Evolutionary conservation across 805 yeast genomes (phyloP), one percentile per base, ranked within the genome.

Genomic region (Gaillardinia entomophila): DNA sequence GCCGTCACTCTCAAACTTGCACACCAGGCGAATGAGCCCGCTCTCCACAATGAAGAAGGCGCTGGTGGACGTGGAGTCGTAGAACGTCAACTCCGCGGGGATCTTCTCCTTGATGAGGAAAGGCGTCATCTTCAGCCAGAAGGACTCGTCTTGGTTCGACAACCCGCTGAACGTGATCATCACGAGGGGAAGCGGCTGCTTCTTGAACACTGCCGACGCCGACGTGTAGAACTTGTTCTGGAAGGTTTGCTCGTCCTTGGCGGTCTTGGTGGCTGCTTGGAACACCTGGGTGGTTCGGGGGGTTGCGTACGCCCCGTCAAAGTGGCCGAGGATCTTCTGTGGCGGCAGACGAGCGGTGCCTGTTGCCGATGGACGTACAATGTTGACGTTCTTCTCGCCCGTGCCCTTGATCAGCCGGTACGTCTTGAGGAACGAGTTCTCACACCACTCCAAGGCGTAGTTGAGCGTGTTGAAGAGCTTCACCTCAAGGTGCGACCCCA

Each of bases 401-500:
- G 55, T 57, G 16, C 59, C 40, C 46, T 53, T 48, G 24, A 59
- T 42, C 25, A 51, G 35, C 43, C 70, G 77, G 53, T 80, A 81
- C 18, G 78, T 74, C 31, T 73, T 66, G 47, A 92, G 68, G 45
- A 89, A 87, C 46, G 82, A 80, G 58, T 92, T 90, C 55, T 92
- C 98, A 64, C 97, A 87, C 96, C 96, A 90, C 57, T 92, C 97
- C 27, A 92, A 68, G 0, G 96, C 95, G 34, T 82, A 74, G 51
- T 92, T 92, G 46, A 92, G 68, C 33, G 85, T 82, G 34, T 73
- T 74, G 51, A 88, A 90, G 27, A 89, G 67, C 45, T 78, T 79
- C 37, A 77, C 74, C 16, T 48, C 41, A 24, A 46, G 55, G 37
- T 53, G 54, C 12, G 66, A 59, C 8, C 42, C 28, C 4, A 31